Conservation (phyloP, 495 filamentous ascomycete species). For the Neurospora africana region DNA sequence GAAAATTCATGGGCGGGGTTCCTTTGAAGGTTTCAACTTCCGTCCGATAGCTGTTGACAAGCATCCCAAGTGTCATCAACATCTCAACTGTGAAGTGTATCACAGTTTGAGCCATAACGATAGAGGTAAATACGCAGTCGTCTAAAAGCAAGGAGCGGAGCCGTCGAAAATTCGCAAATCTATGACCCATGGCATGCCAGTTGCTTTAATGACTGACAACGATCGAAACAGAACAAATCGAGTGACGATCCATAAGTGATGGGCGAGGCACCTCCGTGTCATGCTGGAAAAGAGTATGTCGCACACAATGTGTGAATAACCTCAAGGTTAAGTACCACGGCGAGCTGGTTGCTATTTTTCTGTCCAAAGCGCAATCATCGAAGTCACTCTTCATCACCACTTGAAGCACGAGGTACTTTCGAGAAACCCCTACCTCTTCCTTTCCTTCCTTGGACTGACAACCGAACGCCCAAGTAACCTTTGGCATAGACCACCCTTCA, state of each 20-base stretch:
- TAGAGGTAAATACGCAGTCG: background rate
- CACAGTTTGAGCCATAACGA: background rate
- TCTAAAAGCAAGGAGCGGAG: background rate
- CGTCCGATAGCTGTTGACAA: background rate
- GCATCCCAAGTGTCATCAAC: background rate
- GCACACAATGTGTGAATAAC: background rate
- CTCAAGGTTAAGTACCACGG: background rate
- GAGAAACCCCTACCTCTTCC: background rate
- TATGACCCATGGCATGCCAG: background rate
- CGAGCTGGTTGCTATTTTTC: background rate
- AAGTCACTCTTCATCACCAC: background rate
- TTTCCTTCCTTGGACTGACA: background rate
- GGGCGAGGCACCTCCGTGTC: background rate
- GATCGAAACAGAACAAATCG: background rate
- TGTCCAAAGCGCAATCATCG: background rate
- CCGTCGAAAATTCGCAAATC: background rate
- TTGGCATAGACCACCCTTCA: background rate
- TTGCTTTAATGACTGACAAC: background rate
- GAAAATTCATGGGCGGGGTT: background rate
- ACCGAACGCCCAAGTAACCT: background rate
- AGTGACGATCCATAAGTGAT: background rate
- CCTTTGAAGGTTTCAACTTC: background rate
- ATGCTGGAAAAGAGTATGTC: background rate
- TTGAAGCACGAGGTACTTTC: background rate
- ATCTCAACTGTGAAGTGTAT: background rate